Conservation (phyloP, 306 rosid species). For the Medicago arabica region DNA sequence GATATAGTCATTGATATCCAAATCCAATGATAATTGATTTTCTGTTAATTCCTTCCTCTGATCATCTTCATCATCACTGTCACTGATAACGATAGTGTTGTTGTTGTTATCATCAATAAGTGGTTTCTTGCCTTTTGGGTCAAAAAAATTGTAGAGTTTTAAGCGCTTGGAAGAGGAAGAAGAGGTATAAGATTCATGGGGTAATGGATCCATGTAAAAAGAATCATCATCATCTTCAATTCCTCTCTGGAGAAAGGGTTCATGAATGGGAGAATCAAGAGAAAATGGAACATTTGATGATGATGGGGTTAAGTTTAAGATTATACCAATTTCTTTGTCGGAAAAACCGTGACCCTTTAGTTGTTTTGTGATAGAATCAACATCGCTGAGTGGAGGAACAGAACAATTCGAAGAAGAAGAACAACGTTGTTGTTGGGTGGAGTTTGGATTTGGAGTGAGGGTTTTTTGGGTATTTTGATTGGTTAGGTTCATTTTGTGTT, state of each 20-base stretch:
- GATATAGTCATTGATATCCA: not conserved
- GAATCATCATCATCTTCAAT: not conserved
- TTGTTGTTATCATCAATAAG: not conserved
- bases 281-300: no score
- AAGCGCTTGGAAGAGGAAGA: not conserved
- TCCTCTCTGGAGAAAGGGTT: not conserved
- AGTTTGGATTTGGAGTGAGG: no score
- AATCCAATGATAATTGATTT: not conserved
- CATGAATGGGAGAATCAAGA: not conserved
- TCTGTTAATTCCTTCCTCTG: not conserved
- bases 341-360: not conserved
- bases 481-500: no score
- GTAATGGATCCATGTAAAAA: not conserved
- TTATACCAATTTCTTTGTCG: no score
- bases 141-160: not conserved
- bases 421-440: no score
- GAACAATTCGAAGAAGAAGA: no score
- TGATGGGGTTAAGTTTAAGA: no score
- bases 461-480: no score
- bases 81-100: not conserved
- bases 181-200: not conserved
- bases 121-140: not conserved
- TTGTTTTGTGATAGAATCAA: not conserved
- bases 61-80: not conserved
- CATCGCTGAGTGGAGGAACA: no score